Conservation (phyloP, 768 basidiomycete species). For the Cyclocybe cylindracea region DNA sequence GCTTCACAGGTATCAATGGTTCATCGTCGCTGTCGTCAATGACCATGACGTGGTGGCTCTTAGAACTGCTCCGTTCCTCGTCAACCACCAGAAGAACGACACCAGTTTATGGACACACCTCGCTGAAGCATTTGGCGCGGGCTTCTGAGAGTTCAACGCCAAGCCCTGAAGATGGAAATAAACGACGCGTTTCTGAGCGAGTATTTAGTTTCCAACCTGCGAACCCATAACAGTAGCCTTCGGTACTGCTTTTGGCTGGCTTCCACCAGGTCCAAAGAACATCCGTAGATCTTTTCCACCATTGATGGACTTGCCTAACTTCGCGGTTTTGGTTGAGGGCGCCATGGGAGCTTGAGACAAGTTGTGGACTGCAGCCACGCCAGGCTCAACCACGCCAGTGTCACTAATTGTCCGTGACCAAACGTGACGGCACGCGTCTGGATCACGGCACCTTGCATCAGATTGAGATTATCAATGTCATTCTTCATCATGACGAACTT, state of each 20-base stretch:
- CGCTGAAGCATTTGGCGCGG: neutral
- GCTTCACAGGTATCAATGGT: slow-evolving; percentile 18
- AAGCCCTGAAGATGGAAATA: slow-evolving; percentile 6
- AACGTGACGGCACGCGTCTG: slow-evolving; percentile 12
- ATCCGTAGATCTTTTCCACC: slow-evolving; percentile 18
- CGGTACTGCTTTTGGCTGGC: slow-evolving; percentile 18
- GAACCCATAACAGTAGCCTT: slow-evolving; percentile 8
- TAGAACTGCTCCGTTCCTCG: neutral
- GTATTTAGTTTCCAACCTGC: slow-evolving; percentile 9
- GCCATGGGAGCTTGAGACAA: slow-evolving; percentile 12
- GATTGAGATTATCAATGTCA: too few relatives aligned
- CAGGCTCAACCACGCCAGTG: neutral
- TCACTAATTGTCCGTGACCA: neutral
- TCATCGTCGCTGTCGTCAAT: slow-evolving; percentile 32
- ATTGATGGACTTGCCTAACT: slow-evolving; percentile 12
- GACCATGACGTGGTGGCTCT: slow-evolving; percentile 5
- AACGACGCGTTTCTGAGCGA: slow-evolving; percentile 1
- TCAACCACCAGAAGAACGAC: neutral
- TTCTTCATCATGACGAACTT: too few relatives aligned
- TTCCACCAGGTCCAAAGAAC: slow-evolving; percentile 24
- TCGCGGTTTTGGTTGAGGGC: slow-evolving; percentile 13
- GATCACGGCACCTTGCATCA: neutral
- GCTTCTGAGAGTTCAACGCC: slow-evolving; percentile 15
- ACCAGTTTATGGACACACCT: neutral
- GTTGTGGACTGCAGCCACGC: neutral